A percentile compares a stretch with the other conserved stretches of the same genome.
phyloP scores from a whole-genome alignment of 2,329 filamentous ascomycete genomes.

The Talaromyces sp. region DNA sequence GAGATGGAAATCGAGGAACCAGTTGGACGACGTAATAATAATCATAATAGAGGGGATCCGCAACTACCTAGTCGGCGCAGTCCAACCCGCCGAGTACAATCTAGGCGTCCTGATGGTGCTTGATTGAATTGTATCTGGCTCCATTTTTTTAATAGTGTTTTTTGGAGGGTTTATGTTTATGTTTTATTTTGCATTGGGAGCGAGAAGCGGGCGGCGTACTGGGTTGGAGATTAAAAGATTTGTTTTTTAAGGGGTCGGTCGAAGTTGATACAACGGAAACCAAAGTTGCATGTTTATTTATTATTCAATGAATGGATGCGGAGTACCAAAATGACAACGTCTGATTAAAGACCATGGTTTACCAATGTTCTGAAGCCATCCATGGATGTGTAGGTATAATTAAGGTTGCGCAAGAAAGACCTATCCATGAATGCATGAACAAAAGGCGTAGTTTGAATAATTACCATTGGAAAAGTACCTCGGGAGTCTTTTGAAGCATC shows the following conservation, averaged over 20 bases:
- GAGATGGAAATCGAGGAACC: constrained; percentile 23
- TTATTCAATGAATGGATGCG: no score
- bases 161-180: background rate
- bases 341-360: no score
- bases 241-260: no score
- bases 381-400: no score
- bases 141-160: background rate
- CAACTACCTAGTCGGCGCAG: constrained; percentile 17
- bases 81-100: constrained; percentile 15
- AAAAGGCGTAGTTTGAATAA: background rate
- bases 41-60: constrained; percentile 19
- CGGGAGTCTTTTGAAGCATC: background rate
- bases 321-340: no score
- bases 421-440: background rate
- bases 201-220: constrained; percentile 12
- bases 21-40: no score
- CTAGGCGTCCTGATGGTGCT: constrained; percentile 4
- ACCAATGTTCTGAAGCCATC: no score
- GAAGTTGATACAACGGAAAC: no score
- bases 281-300: no score
- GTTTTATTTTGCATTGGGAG: constrained; percentile 13
- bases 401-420: no score
- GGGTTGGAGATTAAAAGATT: background rate
- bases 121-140: background rate
- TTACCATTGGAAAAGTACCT: no score